Conservation (phyloP, 2,329 filamentous ascomycete species). For the Hymenoscyphus repandus region DNA sequence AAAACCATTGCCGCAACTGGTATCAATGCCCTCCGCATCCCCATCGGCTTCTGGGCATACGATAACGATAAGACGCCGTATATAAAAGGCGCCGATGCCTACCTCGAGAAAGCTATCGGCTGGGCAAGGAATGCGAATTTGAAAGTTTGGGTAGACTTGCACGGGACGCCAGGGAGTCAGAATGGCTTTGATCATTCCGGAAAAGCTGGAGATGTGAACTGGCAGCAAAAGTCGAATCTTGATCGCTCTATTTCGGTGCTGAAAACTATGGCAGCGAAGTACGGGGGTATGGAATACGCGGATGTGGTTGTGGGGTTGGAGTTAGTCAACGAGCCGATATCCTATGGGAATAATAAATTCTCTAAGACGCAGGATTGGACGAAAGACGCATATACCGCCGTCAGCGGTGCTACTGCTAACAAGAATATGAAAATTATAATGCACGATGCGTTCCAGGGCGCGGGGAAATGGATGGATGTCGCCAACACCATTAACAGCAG, state of each 20-base stretch:
- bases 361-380: conserved; percentile 33
- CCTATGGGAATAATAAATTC: conserved; percentile 33
- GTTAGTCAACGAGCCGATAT: conserved; percentile 38
- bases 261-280: conserved; percentile 35
- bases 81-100: conserved; percentile 41
- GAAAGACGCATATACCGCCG: conserved; percentile 30
- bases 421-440: conserved; percentile 33
- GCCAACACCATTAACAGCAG: conserved; percentile 2
- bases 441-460: conserved; percentile 35
- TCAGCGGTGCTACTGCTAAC: conserved; percentile 31
- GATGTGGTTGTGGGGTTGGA: conserved; percentile 37
- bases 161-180: conserved; percentile 49
- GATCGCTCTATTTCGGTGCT: conserved; percentile 33
- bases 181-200: conserved; percentile 59
- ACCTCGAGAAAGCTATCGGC: conserved; percentile 48
- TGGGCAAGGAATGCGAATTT: conserved; percentile 46
- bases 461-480: conserved; percentile 31
- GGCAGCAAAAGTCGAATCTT: conserved; percentile 35
- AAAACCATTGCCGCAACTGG: conserved; percentile 43
- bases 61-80: conserved; percentile 45
- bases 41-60: conserved; percentile 54
- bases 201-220: conserved; percentile 38
- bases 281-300: conserved; percentile 34
- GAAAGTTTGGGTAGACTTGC: conserved; percentile 51
- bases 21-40: conserved; percentile 54